Percentiles rank a stretch among this genome's conserved stretches.
phyloP scores from a whole-genome alignment of 2,329 filamentous ascomycete genomes.

The Fusarium liriodendri region DNA sequence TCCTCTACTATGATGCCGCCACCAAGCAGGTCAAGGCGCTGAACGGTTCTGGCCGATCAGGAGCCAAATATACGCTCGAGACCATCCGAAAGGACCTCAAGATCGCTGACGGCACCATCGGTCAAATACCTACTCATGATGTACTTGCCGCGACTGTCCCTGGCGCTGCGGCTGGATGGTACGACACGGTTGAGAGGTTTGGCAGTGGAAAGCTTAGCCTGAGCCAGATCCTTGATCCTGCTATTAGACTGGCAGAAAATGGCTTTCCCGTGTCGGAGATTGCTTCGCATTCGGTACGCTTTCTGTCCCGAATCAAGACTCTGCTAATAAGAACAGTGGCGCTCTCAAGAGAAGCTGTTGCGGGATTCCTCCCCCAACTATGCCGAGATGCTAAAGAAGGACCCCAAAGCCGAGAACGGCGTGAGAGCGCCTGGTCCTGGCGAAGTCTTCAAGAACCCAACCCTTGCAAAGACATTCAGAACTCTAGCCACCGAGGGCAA shows the following conservation, averaged over 20 bases:
- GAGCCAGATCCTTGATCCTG: slow-evolving; percentile 82
- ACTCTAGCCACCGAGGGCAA: slow-evolving; percentile 84
- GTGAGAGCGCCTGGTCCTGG: slow-evolving; percentile 81
- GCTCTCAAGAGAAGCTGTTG: slow-evolving; percentile 69
- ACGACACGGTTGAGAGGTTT: slow-evolving; percentile 87
- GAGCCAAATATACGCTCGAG: slow-evolving; percentile 75
- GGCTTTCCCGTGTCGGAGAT: slow-evolving; percentile 92
- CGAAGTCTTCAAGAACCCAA: slow-evolving; percentile 89
- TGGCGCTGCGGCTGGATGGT: slow-evolving; percentile 93
- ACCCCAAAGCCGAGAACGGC: slow-evolving; percentile 74
- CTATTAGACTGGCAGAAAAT: slow-evolving; percentile 85
- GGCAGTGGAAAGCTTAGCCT: slow-evolving; percentile 86
- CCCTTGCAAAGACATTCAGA: slow-evolving; percentile 83
- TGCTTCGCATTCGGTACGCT: slow-evolving; percentile 70
- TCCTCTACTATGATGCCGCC: slow-evolving; percentile 88
- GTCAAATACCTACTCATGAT: slow-evolving; percentile 77
- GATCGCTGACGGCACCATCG: slow-evolving; percentile 65
- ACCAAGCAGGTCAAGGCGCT: slow-evolving; percentile 85
- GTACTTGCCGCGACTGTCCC: slow-evolving; percentile 88
- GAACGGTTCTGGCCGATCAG: slow-evolving; percentile 92
- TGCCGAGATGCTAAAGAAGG: slow-evolving; percentile 86
- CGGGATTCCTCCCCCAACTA: slow-evolving; percentile 85
- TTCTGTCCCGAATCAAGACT: fast-evolving
- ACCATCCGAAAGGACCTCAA: slow-evolving; percentile 76
- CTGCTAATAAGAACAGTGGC: slow-evolving; percentile 71